Conservation (phyloP, 2,329 filamentous ascomycete species). For the Pseudocercospora eumusae region DNA sequence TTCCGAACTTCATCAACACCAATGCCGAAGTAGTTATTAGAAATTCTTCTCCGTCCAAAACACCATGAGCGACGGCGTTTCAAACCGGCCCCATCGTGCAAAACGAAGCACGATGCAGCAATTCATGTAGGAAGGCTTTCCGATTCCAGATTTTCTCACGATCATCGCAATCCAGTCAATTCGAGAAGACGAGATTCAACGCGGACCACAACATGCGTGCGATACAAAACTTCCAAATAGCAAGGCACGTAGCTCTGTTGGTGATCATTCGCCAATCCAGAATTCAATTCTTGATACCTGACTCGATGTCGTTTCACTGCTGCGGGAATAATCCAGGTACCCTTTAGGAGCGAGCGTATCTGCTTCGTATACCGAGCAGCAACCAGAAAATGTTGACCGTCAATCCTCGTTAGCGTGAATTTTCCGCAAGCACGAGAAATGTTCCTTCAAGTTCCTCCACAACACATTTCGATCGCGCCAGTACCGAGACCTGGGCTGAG, state of each 20-base stretch:
- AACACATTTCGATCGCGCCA: neutral
- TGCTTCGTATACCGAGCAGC: neutral
- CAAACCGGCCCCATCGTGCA: neutral
- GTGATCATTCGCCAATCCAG: neutral
- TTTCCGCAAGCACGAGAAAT: slow-evolving; percentile 1
- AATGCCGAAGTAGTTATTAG: slow-evolving; percentile 10
- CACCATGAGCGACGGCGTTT: slow-evolving; percentile 4
- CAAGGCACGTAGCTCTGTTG: neutral
- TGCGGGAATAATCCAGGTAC: neutral
- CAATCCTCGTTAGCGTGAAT: neutral
- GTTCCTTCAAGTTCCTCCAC: neutral
- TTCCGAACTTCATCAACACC: slow-evolving; percentile 9
- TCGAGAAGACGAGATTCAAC: neutral
- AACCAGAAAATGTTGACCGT: neutral
- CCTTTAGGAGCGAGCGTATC: neutral
- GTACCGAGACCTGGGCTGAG: slow-evolving; percentile 6
- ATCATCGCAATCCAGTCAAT: neutral
- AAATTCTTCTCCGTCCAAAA: neutral
- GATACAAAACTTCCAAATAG: neutral
- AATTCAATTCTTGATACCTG: neutral
- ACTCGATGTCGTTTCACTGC: neutral
- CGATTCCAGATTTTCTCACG: neutral
- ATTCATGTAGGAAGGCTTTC: neutral
- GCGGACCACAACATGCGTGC: neutral
- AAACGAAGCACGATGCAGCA: slow-evolving; percentile 1